Base-by-base conservation (phyloP, 805 yeast genomes). In the Blastobotrys chiropterorum region DNA sequence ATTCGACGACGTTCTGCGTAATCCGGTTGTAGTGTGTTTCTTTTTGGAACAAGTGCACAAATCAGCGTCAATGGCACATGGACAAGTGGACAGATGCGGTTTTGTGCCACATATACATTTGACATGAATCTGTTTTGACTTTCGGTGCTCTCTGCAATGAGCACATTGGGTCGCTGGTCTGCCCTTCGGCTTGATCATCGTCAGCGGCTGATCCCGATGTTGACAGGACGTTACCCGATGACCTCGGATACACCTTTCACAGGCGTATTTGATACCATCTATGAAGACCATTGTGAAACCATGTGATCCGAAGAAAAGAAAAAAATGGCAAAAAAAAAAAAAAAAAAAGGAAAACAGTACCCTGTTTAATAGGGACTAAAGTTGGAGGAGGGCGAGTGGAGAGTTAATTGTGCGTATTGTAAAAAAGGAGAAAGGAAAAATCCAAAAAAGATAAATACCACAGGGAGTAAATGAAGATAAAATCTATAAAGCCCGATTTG, bases 161-260 rank as follows among this genome's bases (percentile, higher is more conserved):
- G 77, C 74, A 63, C 98, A 92, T 63, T 90, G 96, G 1, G 96
- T 83, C 0, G 96, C 82, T 1, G 99, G 99, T 52, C 99, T 75
- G 2, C 99, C 99, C 65, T 94, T 94, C 15, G 96, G 97, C 65
- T 94, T 94, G 67, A 94, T 92, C 86, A 85, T 85, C 65, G 86
- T 84, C 59, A 94, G 72, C 3, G 95, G 95, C 63, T 87, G 88
- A 59, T 94, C 96, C 0, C 90, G 81, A 67, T 94, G 99, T 44
- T 85, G 83, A 69, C 99, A 94, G 2, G 95, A 82, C 1, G 97
- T 86, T 45, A 92, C 99, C 50, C 99, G 75, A 65, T 94, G 99
- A 44, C 99, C 99, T 55, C 99, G 77, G 47, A 94, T 90, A 69
- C 99, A 92, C 54, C 97, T 74, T 58, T 47, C 50, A 67, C 99